Evolutionary conservation across 139 green algal species (phyloP), one percentile per base, ranked within the genome.

Genomic region (Spirogloea muscicola): DNA sequence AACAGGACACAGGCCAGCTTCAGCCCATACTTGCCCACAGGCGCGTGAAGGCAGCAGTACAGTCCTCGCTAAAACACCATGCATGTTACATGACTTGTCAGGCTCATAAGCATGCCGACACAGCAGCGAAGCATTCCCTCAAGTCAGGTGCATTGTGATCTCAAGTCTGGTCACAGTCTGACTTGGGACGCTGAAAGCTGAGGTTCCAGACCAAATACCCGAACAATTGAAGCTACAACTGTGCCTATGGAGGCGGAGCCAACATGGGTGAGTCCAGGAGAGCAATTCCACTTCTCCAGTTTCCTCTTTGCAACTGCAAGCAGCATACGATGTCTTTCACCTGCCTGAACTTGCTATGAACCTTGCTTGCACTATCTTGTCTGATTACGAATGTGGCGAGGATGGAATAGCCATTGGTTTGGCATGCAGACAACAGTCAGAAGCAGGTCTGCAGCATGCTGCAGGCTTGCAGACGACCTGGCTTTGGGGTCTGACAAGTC

Each of bases 151-250:
- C n/a, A n/a, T n/a, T 31, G n/a, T 13, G 41, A 33, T 44, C 10
- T 13, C 29, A 64, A 42, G 36, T 49, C 10, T 64, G 55, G 10
- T 42, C 10, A 64, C 29, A 64, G 10, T 18, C 5, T 41, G 16
- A 60, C 64, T 81, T n/a, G n/a, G n/a, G n/a, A n/a, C n/a, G n/a
- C n/a, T n/a, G n/a, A n/a, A n/a, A n/a, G n/a, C n/a, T n/a, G n/a
- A n/a, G n/a, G n/a, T n/a, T n/a, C n/a, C n/a, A n/a, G n/a, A n/a
- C n/a, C n/a, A n/a, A n/a, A n/a, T 29, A 84, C 68, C 74, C 68
- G 68, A 7, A 82, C 74, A 43, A 84, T 57, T 9, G 77, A 73
- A 36, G 72, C 41, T 27, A 61, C 48, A 69, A 82, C 38, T 85
- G 77, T 70, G 13, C 77, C 77, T 16, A 74, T 55, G 33, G 43